Evolutionary conservation across 768 basidiomycete species (phyloP), one percentile per base, ranked within the genome.

Genomic region (Baorangia bicolor): DNA sequence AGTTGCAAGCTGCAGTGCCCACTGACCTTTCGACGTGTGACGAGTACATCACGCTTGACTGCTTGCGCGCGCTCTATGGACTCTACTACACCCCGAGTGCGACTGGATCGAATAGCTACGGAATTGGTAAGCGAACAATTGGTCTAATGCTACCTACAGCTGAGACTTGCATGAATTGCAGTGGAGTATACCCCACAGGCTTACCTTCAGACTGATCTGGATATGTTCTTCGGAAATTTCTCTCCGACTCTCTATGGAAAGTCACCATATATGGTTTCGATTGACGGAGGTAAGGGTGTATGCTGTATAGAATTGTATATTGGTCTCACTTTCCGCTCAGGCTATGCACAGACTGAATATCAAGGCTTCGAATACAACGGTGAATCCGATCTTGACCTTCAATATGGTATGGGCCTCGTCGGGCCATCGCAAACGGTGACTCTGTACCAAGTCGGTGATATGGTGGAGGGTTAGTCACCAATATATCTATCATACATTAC

Each of bases 101-200:
- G 0, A 61, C 61, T 5, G 46, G 23, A 0, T 45, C 30, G 14
- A 72, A 72, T 40, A 69, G 56, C 49, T 72, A 54, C 33, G 70
- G 72, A 30, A 66, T 73, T n/a, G 66, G 68, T 70, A 30, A 41
- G 56, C 33, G 49, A 18, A 39, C 8, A 6, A 20, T 31, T 55
- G 13, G 4, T 49, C 28, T 13, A 12, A n/a, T 13, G 33, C 11
- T 46, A 28, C 45, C 12, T 37, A 31, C 20, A 11, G 18, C 14
- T 51, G 38, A 48, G 3, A 34, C 11, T 33, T 16, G 18, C 38
- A 7, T 2, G 12, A 41, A n/a, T n/a, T 33, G 4, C 31, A 70
- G 70, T 71, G 49, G 72, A 73, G 44, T 74, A 62, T 41, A 69
- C 70, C 8, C 73, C 72, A 18, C 40, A 72, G 49, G 62, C 68